Evolutionary conservation across 2,329 filamentous ascomycete species (phyloP), one percentile per base, ranked within the genome.

Genomic region (Sporothrix mexicana): DNA sequence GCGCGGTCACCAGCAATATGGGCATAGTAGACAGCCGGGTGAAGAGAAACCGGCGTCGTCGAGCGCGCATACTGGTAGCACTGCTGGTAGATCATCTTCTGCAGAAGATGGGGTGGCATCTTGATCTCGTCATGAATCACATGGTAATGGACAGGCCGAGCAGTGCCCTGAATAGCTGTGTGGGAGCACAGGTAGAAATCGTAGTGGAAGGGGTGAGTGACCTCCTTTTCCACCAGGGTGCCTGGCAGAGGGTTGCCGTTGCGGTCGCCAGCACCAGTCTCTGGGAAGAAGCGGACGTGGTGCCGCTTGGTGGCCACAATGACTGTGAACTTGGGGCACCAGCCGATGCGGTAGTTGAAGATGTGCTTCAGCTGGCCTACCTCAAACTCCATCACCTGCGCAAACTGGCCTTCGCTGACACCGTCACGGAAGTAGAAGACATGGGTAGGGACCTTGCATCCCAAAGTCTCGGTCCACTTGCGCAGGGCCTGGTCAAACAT

Each of bases 341-440:
- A 71, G 20, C 73, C 72, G 1, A 78, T 79, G 3, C 80, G 79
- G 2, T 80, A 77, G 45, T 78, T 77, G 76, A 94, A 87, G 36
- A 84, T 83, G 0, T 84, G 80, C 81, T 91, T 92, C 82, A 98
- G 91, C 75, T 91, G 87, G 0, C 80, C 79, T 0, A 98, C 87
- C 79, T 99, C 96, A n/a, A 90, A 84, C 1, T 93, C 85, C 10
- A 99, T 83, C 0, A 99, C 92, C 36, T 94, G 89, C 0, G 87
- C 82, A 77, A 96, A 98, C 79, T 98, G 92, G 0, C 93, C 93
- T 77, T 97, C 94, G 0, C 91, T 91, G 0, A 98, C 94, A 76
- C 96, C 96, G 77, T 99, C 96, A 20, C 96, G 93, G 81, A 98
- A 92, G 82, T 97, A 98, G 77, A 97, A 93, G 72, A 99, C 86